Base-by-base conservation (phyloP, 495 filamentous ascomycete genomes). In the Neurospora cerealis region DNA sequence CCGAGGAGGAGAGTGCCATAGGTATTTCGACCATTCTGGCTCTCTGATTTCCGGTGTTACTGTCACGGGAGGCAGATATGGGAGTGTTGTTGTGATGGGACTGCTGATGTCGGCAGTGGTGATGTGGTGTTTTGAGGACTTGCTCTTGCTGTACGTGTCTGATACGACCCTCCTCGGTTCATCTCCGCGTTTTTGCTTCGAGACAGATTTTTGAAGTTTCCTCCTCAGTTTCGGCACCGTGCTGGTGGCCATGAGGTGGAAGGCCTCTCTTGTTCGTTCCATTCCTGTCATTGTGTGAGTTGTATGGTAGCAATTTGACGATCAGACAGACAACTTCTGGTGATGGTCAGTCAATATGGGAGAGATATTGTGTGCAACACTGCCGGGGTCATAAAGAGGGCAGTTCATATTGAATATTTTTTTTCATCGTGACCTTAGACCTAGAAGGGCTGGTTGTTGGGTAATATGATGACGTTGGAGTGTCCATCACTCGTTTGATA, bases 191-290 rank as follows among this genome's bases (percentile, higher is more conserved):
- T 77, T 78, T 69, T 78, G 78, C 73, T 79, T 83, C 32, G 76
- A 69, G 62, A 80, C 73, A 39, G 75, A 75, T 70, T 85, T 86
- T 72, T 84, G 83, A 60, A 84, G 80, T 74, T 83, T 85, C 72
- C 76, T 80, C 71, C 83, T 83, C 71, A 82, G 79, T 44, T 78
- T 84, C 62, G 78, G 80, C 24, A 73, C 77, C 62, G 75, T 60
- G 76, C 78, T 80, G 70, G 72, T 74, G 48, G 74, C 48, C 8
- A 73, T 69, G 6, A 74, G 72, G 32, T 76, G 76, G 7, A 76
- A 73, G 75, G 74, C 69, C 34, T 72, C 74, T 42, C 78, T 81
- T n/a, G 74, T 75, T 74, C 77, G 79, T 66, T 83, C 80, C 82
- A 84, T 83, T 75, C 28, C 28, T 19, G 54, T 19, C 54, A 34